Conservation (phyloP, 345 rosid genomes). For the Eucalyptus pauciflora region DNA sequence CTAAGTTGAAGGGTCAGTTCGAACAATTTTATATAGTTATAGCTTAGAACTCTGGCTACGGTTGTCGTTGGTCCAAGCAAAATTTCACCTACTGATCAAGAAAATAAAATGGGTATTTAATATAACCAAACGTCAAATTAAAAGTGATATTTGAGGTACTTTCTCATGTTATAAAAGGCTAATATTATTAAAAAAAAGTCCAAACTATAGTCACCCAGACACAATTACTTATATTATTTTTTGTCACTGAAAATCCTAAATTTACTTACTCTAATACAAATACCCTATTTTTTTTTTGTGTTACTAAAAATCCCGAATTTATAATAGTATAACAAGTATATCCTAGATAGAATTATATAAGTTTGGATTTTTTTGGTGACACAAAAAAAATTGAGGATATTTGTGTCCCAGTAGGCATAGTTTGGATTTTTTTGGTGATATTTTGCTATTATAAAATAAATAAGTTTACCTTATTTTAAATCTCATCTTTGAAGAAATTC, state of each 20-base stretch:
- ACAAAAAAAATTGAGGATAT: background rate
- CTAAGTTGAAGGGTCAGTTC: background rate
- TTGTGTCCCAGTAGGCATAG: rapidly evolving
- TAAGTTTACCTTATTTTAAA: background rate
- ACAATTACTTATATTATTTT: background rate
- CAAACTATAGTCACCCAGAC: rapidly evolving
- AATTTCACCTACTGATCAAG: background rate
- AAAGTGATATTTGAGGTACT: background rate
- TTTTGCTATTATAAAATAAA: no score
- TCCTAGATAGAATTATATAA: background rate
- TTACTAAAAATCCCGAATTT: rapidly evolving
- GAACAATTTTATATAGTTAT: background rate
- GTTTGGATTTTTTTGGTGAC: background rate
- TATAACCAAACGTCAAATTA: background rate
- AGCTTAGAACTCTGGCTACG: background rate
- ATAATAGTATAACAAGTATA: background rate
- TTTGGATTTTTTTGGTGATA: background rate
- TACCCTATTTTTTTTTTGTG: no score
- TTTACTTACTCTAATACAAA: background rate
- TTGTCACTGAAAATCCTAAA: no score
- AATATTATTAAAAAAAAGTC: no score
- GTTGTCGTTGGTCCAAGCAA: background rate
- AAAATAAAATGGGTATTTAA: background rate
- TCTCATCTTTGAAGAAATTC: background rate
- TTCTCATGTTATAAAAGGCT: background rate